Evolutionary conservation across 495 filamentous ascomycete species (phyloP).

Genomic region (Parachaetomium inaequale): DNA sequence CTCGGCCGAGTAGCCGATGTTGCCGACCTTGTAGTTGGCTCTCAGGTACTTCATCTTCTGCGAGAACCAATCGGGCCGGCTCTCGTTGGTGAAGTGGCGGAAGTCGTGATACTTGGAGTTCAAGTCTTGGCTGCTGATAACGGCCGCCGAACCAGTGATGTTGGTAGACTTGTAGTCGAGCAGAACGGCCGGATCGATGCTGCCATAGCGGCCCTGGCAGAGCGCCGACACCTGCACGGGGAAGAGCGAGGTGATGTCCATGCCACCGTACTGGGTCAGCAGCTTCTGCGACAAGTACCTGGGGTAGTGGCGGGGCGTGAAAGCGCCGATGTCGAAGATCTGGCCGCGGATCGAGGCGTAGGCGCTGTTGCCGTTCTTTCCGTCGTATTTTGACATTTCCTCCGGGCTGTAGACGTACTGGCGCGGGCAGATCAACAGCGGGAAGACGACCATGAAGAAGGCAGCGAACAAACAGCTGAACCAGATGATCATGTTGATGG

Average conservation of each 20-base stretch:
- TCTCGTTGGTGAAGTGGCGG: conserved; percentile 75
- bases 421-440: conserved; percentile 81
- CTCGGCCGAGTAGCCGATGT: conserved; percentile 75
- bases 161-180: conserved; percentile 81
- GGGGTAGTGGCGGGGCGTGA: conserved; percentile 77
- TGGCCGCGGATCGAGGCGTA: conserved; percentile 83
- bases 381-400: conserved; percentile 71
- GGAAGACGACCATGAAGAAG: conserved; percentile 90
- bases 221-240: conserved; percentile 92
- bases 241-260: conserved; percentile 83
- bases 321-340: conserved; percentile 78
- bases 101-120: conserved; percentile 91
- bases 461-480: conserved; percentile 69
- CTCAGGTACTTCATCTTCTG: conserved; percentile 78
- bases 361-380: conserved; percentile 58
- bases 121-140: conserved; percentile 62
- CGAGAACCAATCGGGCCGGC: conserved; percentile 82
- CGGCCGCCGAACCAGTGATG: conserved; percentile 57
- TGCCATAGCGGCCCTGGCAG: conserved; percentile 70
- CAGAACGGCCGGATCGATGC: conserved; percentile 61
- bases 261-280: conserved; percentile 75
- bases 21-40: conserved; percentile 78
- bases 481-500: conserved; percentile 99
- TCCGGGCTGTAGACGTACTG: conserved; percentile 80
- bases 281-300: conserved; percentile 57